Evolutionary conservation across 2,329 filamentous ascomycete genomes (phyloP), one percentile per base, ranked within the genome.

Genomic region (Fusarium sp.): DNA sequence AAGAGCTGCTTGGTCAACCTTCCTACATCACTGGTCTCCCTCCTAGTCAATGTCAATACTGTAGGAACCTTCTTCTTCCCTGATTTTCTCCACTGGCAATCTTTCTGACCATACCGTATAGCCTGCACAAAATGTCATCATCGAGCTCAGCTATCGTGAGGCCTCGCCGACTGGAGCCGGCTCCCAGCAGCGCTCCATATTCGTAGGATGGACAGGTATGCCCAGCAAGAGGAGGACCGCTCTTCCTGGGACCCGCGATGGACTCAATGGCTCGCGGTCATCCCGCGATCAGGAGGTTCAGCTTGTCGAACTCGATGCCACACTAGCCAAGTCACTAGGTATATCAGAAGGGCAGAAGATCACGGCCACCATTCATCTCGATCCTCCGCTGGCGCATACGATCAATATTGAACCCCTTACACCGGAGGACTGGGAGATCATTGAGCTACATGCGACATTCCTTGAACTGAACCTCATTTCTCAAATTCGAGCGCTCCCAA

Each of bases 361-460:
- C 78, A 86, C 85, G 73, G 85, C 84, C 51, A 87, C 84, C 39
- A 87, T 99, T 72, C 96, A 99, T 81, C 84, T 98, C 71, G 94
- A 99, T 79, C 95, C 95, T 54, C 94, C 95, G 5, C 84, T 96
- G 72, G 94, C 94, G 54, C 94, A 98, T 81, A 98, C 95, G 4
- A 92, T 99, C 81, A 94, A 98, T 79, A 98, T 99, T 76, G 97
- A 99, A 80, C 96, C 96, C 38, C 83, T 98, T 77, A 98, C 96
- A 1, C 91, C 95, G 4, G 94, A 97, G 65, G 96, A 99, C 80
- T 99, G 96, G 96, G 96, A 99, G 83, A 97, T 98, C 77, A 98
- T 99, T 76, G 96, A 99, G 82, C 86, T 99, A 4, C 96, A 99
- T 84, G 96, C 96, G 10, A 96, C 92, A 21, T 99, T 98, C 79